Base-by-base conservation (phyloP, 2,329 filamentous ascomycete genomes). In the Diaporthe humulicola region DNA sequence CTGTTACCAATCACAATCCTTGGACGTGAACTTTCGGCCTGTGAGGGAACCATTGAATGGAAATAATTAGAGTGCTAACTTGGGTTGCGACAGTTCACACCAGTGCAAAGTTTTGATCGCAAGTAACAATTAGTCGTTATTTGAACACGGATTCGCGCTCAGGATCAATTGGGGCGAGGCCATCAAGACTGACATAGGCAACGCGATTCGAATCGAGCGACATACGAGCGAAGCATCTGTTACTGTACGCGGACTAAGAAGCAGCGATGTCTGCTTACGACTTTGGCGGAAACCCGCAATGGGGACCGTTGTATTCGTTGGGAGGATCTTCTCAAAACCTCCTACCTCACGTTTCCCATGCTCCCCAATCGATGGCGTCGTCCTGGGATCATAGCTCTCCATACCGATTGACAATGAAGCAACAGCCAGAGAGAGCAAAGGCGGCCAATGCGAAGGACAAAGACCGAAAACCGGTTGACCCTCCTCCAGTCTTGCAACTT, bases 401-500 rank as follows among this genome's bases (percentile, higher is more conserved):
- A 17, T 76, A 76, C 56, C 72, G 61, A 38, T 58, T 76, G 17
- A 72, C 72, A 69, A 70, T 76, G 60, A 76, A 76, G n/a, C 74
- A 76, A 72, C 74, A 76, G 38, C 74, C 74, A 30, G 74, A 76
- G 30, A 76, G 74, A 66, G 74, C 74, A n/a, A 76, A 76, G 25
- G 74, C 72, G 15, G 74, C 74, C 54, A 76, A 73, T 38, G 67
- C 38, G 14, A 76, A 60, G 73, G 81, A 76, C 54, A 76, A 76
- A 94, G 93, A 94, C 80, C 92, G 95, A 78, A 97, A 97, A 83
- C 94, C 95, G 10, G 91, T 98, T 80, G 95, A 98, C 82, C 95
- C 96, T 70, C 95, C 95, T 17, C 95, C 95, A 56, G 94, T 98
- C 79, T 87, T 98, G 60, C 92, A 96, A 84, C 88, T 98, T 61